Evolutionary conservation across 108 stramenopile species (phyloP).

Genomic region (Cyclotella distinguenda): DNA sequence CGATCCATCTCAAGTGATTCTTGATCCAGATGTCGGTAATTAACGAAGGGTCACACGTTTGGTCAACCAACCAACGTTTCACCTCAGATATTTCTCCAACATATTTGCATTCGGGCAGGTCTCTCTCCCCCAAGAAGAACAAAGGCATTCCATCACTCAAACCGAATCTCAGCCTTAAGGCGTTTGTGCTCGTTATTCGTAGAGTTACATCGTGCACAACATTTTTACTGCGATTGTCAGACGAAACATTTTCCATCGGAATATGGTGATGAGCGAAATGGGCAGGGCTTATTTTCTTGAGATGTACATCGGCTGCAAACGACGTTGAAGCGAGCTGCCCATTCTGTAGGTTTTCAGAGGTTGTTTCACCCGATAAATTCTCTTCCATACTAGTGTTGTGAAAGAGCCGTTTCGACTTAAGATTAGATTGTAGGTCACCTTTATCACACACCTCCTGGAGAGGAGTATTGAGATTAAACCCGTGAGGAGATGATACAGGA

Average conservation of each 20-base stretch:
- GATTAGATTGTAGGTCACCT: slow-evolving; percentile 24
- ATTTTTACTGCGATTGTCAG: slow-evolving; percentile 16
- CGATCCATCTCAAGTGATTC: slow-evolving; percentile 79
- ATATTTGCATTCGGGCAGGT: slow-evolving; percentile 9
- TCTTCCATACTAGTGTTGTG: neutral
- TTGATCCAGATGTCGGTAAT: slow-evolving; percentile 61
- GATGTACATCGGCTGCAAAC: neutral
- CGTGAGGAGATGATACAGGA: neutral
- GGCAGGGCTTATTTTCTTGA: slow-evolving; percentile 20
- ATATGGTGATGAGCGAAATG: slow-evolving; percentile 18
- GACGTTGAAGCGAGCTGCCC: neutral
- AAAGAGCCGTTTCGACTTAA: slow-evolving; percentile 47
- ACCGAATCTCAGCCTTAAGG: slow-evolving; percentile 53
- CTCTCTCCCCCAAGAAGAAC: slow-evolving; percentile 32
- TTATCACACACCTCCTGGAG: slow-evolving; percentile 9
- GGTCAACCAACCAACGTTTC: slow-evolving; percentile 32
- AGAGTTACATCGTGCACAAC: slow-evolving; percentile 46
- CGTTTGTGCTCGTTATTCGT: slow-evolving; percentile 51
- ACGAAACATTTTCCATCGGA: slow-evolving; percentile 13
- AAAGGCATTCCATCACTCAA: slow-evolving; percentile 35
- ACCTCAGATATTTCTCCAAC: slow-evolving; percentile 45
- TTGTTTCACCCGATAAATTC: neutral
- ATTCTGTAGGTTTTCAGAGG: neutral
- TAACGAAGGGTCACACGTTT: slow-evolving; percentile 51
- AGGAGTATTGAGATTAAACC: slow-evolving; percentile 15